phyloP scores from a whole-genome alignment of 306 rosid genomes.

The Cicer pinnatifidum region DNA sequence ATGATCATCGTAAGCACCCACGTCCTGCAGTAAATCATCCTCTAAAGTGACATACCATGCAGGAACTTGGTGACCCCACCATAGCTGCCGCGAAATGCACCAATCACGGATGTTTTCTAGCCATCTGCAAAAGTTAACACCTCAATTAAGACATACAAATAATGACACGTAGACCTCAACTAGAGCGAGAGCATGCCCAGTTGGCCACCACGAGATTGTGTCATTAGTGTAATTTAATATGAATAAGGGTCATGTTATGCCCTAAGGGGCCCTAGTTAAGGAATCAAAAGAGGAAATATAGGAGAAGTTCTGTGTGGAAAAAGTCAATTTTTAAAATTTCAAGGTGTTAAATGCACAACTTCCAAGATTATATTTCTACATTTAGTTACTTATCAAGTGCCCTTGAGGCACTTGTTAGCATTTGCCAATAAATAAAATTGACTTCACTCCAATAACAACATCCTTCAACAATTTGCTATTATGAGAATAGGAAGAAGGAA shows the following conservation, averaged over 20 bases:
- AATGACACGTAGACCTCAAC: not conserved
- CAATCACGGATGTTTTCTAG: constrained; percentile 91
- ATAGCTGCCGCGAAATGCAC: constrained; percentile 94
- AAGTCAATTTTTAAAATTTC: no score
- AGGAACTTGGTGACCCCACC: constrained; percentile 99
- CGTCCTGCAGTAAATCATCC: constrained; percentile 70
- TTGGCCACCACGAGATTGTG: constrained; percentile 10
- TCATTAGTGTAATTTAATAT: not conserved
- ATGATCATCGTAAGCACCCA: constrained; percentile 72
- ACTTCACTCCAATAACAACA: not conserved
- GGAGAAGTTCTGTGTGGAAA: no score
- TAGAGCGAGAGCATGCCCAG: constrained; percentile 24
- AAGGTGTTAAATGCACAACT: no score
- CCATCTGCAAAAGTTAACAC: constrained; percentile 65
- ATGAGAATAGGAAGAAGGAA: constrained; percentile 16
- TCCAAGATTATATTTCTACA: no score
- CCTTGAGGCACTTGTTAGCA: no score
- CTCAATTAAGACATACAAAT: constrained; percentile 21
- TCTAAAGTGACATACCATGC: constrained; percentile 85
- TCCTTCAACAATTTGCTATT: not conserved
- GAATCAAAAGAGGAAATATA: no score
- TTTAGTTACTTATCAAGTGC: no score
- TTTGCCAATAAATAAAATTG: not conserved
- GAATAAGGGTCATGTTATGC: no score
- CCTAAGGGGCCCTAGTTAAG: no score